Evolutionary conservation across 352 stramenopile species (phyloP).

Genomic region (Thalassiosira ordinaria): DNA sequence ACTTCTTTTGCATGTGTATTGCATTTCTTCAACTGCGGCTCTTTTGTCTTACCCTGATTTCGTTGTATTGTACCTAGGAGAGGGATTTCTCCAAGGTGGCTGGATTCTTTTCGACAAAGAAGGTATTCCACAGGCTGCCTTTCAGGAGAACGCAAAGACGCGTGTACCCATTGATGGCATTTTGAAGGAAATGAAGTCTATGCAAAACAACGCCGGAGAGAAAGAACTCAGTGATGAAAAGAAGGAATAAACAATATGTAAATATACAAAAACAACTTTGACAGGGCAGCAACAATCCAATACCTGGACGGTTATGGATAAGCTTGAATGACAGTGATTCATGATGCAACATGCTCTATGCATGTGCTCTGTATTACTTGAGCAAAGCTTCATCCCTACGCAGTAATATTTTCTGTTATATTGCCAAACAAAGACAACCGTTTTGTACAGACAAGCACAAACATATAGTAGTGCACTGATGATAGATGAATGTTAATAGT

Average conservation of each 20-base stretch:
- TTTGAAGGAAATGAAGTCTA: conserved; percentile 33
- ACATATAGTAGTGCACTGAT: no score
- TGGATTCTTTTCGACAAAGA: conserved; percentile 73
- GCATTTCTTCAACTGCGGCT: background rate
- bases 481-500: no score
- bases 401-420: no score
- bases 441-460: no score
- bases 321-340: conserved; percentile 43
- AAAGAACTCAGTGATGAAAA: background rate
- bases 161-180: conserved; percentile 68
- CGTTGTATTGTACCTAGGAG: conserved; percentile 65
- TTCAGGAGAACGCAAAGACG: conserved; percentile 72
- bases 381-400: conserved; percentile 4
- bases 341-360: background rate
- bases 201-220: conserved; percentile 1
- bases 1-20: background rate
- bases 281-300: background rate
- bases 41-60: conserved; percentile 1
- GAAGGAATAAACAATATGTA: background rate
- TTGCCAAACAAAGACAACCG: no score
- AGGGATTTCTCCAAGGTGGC: conserved; percentile 75
- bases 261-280: conserved; percentile 3
- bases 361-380: conserved; percentile 19
- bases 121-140: conserved; percentile 65
- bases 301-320: background rate